A percentile compares a stretch with the other conserved stretches of the same genome.
Conservation (phyloP, 495 filamentous ascomycete genomes). For the Aspergillus egyptiacus region DNA sequence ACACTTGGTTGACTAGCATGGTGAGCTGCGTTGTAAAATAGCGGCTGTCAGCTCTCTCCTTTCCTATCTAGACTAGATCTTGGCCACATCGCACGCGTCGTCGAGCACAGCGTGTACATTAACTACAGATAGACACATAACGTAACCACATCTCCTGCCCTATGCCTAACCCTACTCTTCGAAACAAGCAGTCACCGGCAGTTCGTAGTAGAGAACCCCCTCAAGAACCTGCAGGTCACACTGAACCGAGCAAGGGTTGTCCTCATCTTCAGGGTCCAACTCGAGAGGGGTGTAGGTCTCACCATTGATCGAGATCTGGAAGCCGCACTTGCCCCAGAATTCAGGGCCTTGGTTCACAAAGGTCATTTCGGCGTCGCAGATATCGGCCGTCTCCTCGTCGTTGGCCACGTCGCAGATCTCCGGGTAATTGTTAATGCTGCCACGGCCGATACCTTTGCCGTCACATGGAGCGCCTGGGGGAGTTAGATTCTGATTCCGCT, state of each 20-base stretch:
- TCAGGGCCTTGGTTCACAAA: not conserved
- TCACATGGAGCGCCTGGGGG: not conserved
- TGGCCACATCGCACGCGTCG: too few relatives aligned
- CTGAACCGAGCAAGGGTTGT: not conserved
- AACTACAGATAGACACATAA: too few relatives aligned
- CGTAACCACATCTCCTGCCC: too few relatives aligned
- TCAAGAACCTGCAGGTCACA: too few relatives aligned
- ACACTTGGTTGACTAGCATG: too few relatives aligned
- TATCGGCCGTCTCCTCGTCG: not conserved
- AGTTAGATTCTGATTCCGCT: not conserved
- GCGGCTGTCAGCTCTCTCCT: too few relatives aligned
- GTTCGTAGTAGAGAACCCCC: too few relatives aligned
- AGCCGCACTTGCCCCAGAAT: not conserved
- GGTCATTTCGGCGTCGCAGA: not conserved
- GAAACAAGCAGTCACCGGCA: too few relatives aligned
- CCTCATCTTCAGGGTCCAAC: not conserved
- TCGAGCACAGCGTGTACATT: too few relatives aligned
- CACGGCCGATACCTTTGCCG: not conserved
- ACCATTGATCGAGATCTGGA: not conserved
- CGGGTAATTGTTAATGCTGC: not conserved
- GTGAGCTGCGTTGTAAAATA: too few relatives aligned
- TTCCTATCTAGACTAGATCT: too few relatives aligned
- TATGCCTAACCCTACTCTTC: too few relatives aligned
- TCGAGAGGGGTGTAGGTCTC: not conserved
- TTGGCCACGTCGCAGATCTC: not conserved